Conservation (phyloP, 2,329 filamentous ascomycete species). For the Clathrospora elynae region DNA sequence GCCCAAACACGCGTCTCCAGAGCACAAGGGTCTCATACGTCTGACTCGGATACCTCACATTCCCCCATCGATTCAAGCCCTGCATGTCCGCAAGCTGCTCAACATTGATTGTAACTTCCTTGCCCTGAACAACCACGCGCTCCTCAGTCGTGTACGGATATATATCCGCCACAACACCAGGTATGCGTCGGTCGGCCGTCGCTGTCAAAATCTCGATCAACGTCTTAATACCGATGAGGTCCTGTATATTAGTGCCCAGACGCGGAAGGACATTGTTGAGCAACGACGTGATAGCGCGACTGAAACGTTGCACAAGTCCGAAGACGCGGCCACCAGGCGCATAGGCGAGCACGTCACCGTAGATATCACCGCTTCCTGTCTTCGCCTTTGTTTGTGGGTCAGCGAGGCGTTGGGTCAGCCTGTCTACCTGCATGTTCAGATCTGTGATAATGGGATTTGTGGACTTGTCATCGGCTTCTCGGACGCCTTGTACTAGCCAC, state of each 20-base stretch:
- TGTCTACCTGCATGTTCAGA: slow-evolving; percentile 19
- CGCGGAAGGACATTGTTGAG: slow-evolving; percentile 33
- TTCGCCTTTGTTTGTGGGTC: slow-evolving; percentile 7
- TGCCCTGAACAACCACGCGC: slow-evolving; percentile 11
- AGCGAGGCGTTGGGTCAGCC: slow-evolving; percentile 20
- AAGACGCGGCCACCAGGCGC: slow-evolving; percentile 36
- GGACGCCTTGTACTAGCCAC: slow-evolving; percentile 38
- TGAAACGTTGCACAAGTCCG: slow-evolving; percentile 21
- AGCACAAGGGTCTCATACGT: slow-evolving; percentile 35
- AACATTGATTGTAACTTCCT: slow-evolving; percentile 15
- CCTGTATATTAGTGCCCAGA: slow-evolving; percentile 36
- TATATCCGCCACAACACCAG: slow-evolving; percentile 32
- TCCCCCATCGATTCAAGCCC: slow-evolving; percentile 22
- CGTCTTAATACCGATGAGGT: slow-evolving; percentile 36
- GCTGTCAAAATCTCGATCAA: slow-evolving; percentile 38
- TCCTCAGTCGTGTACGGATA: slow-evolving; percentile 30
- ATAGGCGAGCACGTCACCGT: slow-evolving; percentile 36
- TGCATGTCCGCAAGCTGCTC: slow-evolving; percentile 25
- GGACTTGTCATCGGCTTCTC: slow-evolving; percentile 14
- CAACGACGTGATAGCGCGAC: slow-evolving; percentile 9
- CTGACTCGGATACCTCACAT: slow-evolving; percentile 38
- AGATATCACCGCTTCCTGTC: slow-evolving; percentile 44
- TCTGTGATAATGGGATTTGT: slow-evolving; percentile 26
- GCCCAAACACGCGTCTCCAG: slow-evolving; percentile 37
- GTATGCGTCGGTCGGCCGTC: slow-evolving; percentile 41